phyloP scores from a whole-genome alignment of 495 filamentous ascomycete species.

The Wilcoxina mikolae region DNA sequence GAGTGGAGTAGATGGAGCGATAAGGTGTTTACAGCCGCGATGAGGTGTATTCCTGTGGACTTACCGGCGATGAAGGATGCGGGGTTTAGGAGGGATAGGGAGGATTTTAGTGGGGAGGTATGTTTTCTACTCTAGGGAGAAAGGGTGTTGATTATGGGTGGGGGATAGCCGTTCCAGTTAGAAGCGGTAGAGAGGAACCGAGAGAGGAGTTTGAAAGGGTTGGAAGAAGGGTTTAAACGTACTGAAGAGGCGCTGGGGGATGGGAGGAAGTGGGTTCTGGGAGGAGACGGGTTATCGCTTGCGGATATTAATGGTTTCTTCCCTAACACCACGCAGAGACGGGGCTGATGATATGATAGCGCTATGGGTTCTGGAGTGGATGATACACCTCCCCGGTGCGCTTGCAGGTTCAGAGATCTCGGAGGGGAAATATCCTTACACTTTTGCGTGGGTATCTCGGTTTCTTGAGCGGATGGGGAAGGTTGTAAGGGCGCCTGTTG shows the following conservation, averaged over 20 bases:
- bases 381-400: slow-evolving; percentile 35
- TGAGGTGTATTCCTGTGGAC: slow-evolving; percentile 35
- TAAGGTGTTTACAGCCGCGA: slow-evolving; percentile 38
- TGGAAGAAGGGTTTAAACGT: slow-evolving; percentile 29
- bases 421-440: slow-evolving; percentile 34
- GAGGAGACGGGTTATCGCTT: slow-evolving; percentile 33
- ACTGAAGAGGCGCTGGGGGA: slow-evolving; percentile 44
- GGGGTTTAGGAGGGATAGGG: slow-evolving; percentile 40
- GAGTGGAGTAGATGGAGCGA: slow-evolving; percentile 30
- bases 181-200: slow-evolving; percentile 5
- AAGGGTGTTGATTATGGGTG: too few relatives aligned
- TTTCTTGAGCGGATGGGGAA: slow-evolving; percentile 37
- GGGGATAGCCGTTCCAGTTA: not conserved
- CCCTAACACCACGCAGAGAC: not conserved
- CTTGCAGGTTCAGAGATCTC: slow-evolving; percentile 34
- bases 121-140: too few relatives aligned
- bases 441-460: slow-evolving; percentile 42
- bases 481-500: slow-evolving; percentile 35
- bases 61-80: slow-evolving; percentile 37
- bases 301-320: slow-evolving; percentile 43
- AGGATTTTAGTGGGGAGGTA: slow-evolving; percentile 32
- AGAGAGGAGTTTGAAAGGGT: slow-evolving; percentile 2
- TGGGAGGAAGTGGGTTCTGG: slow-evolving; percentile 43
- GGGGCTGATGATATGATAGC: slow-evolving; percentile 20
- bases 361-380: slow-evolving; percentile 48